Base-by-base conservation (phyloP, 768 basidiomycete genomes). In the Pulveroboletus sp. region DNA sequence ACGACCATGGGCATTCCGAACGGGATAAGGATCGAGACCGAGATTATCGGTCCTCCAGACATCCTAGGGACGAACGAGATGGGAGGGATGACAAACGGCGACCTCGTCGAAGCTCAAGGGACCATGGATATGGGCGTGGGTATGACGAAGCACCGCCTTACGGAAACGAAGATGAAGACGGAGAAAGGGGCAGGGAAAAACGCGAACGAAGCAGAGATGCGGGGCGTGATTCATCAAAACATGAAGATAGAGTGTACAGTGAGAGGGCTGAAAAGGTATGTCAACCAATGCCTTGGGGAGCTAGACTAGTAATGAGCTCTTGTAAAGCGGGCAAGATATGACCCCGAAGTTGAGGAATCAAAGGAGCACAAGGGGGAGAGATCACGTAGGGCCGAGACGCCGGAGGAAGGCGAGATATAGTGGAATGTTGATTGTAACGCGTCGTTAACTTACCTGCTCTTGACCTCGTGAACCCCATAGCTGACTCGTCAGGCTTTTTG, bases 341-440 rank as follows among this genome's bases (percentile, higher is more conserved):
- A 81, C 26, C 70, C 67, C 18, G 75, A 76, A 66, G 67, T 18
- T 65, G 73, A 42, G 65, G 75, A 77, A 13, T 62, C 71, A 18
- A 77, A 71, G 55, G 75, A 75, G 39, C 75, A 71, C 53, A 68
- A 61, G 26, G 70, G 71, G 11, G 59, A 69, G 35, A 63, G 63
- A 49, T 70, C 69, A 13, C 76, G 53, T 26, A 62, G 86, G 42
- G 87, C 75, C 35, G 89, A 91, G 63, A 89, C 83, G 39, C 90
- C 89, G 3, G 90, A 93, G 71, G 89, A 93, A 65, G 89, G 89
- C 24, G 89, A 92, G 65, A 93, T 93, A 59, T 91, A 59, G 76
- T 54, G 42, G n/a, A 28, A 40, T 35, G 33, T 39, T 42, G 33
- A 40, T 47, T 11, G 56, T 59, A 21, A 52, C 50, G 51, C 51